Conservation (phyloP, 768 basidiomycete genomes). For the Lactarius sanguifluus region DNA sequence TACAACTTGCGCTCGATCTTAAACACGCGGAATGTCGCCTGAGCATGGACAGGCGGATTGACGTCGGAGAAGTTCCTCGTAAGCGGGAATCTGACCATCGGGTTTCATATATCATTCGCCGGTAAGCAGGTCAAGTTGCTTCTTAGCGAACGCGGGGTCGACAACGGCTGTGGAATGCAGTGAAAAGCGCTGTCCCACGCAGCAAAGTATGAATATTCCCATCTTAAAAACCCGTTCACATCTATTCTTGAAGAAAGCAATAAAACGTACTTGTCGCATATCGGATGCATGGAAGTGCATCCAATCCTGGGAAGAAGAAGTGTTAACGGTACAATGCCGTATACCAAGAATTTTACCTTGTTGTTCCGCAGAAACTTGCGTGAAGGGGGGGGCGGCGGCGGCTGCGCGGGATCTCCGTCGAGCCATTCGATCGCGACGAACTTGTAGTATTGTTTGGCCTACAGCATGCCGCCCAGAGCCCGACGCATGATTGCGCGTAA, state of each 20-base stretch:
- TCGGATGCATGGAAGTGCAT: constrained; percentile 94
- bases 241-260: neutral
- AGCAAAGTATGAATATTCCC: constrained; percentile 99
- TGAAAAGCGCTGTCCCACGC: constrained; percentile 99
- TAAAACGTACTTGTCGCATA: constrained; percentile 78
- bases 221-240: constrained; percentile 43
- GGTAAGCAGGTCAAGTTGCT: constrained; percentile 93
- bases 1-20: constrained; percentile 97
- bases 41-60: constrained; percentile 98
- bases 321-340: neutral
- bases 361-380: constrained; percentile 78
- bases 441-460: constrained; percentile 97
- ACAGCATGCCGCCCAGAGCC: constrained; percentile 94
- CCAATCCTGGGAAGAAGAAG: constrained; percentile 68
- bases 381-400: constrained; percentile 88
- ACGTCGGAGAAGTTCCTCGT: constrained; percentile 99
- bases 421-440: constrained; percentile 98
- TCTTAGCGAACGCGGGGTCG: constrained; percentile 94
- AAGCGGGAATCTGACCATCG: constrained; percentile 97
- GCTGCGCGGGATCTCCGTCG: constrained; percentile 93
- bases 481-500: constrained; percentile 95
- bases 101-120: constrained; percentile 99
- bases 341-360: constrained; percentile 44
- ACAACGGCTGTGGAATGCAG: constrained; percentile 94
- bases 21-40: constrained; percentile 98